These are phyloP conservation scores for Phytophthora crassamura DNA, from an alignment of 352 stramenopile genomes.

Conservation along the genomic window DNA sequence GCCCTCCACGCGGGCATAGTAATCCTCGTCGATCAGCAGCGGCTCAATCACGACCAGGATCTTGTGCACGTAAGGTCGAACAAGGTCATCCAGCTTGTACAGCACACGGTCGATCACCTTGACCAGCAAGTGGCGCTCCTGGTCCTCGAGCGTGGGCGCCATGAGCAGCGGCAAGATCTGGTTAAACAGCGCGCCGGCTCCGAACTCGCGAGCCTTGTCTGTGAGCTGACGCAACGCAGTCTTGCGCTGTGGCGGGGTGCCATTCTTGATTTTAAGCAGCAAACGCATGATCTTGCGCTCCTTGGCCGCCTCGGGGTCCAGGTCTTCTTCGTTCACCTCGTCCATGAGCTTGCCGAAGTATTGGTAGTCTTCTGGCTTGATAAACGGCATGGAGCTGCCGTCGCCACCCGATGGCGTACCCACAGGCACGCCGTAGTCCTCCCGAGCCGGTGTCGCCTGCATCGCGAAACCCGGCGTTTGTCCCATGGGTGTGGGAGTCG, in stretches of 20 bases:
- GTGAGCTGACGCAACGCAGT: conserved; percentile 97
- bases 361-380: conserved; percentile 99
- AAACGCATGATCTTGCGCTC: conserved; percentile 98
- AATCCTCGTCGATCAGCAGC: conserved; percentile 99
- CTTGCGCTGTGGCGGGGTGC: conserved; percentile 97
- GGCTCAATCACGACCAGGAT: conserved; percentile 99
- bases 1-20: conserved; percentile 99
- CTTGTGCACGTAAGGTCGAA: conserved; percentile 99
- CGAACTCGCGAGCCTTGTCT: conserved; percentile 97
- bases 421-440: conserved; percentile 82
- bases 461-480: conserved; percentile 93
- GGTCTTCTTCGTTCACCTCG: conserved; percentile 84
- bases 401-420: conserved; percentile 70
- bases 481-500: conserved; percentile 95
- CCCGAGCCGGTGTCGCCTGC: conserved; percentile 75
- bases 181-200: conserved; percentile 98
- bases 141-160: conserved; percentile 98
- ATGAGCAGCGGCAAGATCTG: conserved; percentile 99
- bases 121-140: conserved; percentile 99
- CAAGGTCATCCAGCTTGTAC: conserved; percentile 99
- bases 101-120: conserved; percentile 99
- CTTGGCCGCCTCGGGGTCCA: conserved; percentile 94
- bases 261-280: conserved; percentile 99
- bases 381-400: conserved; percentile 94
- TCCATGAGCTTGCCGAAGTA: conserved; percentile 98